phyloP scores from a whole-genome alignment of 345 rosid genomes.

The Citrus glauca region DNA sequence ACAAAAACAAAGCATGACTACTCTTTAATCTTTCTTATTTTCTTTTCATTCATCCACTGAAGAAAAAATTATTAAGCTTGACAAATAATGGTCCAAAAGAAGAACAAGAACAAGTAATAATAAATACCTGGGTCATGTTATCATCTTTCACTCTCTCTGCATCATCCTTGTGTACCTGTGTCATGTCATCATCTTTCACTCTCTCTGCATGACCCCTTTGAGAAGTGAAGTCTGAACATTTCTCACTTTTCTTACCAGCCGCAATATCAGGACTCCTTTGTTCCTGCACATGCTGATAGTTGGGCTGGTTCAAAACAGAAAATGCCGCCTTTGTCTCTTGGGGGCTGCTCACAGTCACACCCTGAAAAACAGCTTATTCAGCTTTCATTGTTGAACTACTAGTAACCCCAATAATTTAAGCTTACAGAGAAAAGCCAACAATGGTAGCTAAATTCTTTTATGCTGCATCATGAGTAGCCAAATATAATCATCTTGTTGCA shows the following conservation, averaged over 20 bases:
- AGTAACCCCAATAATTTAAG: neutral
- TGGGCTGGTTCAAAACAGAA: constrained; percentile 5
- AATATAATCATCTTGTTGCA: neutral
- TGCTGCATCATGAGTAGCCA: neutral
- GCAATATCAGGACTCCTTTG: constrained; percentile 4
- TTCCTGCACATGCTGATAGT: constrained; percentile 20
- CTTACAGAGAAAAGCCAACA: neutral
- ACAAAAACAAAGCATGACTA: constrained; percentile 1
- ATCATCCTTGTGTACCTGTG: constrained; percentile 10
- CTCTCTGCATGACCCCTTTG: constrained; percentile 23
- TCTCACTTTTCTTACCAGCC: constrained; percentile 23
- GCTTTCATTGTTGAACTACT: neutral
- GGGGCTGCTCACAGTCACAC: constrained; percentile 3
- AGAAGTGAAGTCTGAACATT: constrained; percentile 13
- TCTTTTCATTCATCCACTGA: neutral
- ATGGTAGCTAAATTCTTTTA: neutral
- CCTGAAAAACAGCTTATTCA: constrained; percentile 25
- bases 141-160: constrained; percentile 38
- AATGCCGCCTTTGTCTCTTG: constrained; percentile 7
- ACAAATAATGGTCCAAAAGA: neutral
- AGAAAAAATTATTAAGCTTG: constrained; percentile 1
- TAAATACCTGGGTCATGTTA: constrained; percentile 62
- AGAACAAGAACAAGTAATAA: constrained; percentile 8
- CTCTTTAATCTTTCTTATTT: neutral
- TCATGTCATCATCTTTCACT: constrained; percentile 30